Base-by-base conservation (phyloP, 2,329 filamentous ascomycete genomes). In the Botrytis cinerea region DNA sequence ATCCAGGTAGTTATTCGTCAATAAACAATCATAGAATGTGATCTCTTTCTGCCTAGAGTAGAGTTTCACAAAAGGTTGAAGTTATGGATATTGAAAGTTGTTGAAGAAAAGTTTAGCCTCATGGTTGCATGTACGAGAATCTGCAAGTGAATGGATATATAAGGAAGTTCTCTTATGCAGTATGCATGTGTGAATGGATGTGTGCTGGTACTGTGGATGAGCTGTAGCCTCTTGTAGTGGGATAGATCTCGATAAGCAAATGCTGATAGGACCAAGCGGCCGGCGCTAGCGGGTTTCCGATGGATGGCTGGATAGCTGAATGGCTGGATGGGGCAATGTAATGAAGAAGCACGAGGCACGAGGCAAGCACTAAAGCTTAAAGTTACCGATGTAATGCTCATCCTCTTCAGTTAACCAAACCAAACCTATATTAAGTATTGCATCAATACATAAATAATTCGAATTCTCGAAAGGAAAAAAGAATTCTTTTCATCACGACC, bases 221-320 rank as follows among this genome's bases (percentile, higher is more conserved):
- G 57, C 28, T 59, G 28, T 59, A 59, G 57, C 57, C 57, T 59
- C 57, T 59, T 38, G 28, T 48, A 20, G 64, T 59, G 51, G 51
- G 38, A 68, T 57, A 57, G 51, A 28, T 51, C 54, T 48, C 63
- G 71, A 73, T 73, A 73, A 69, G 71, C 35, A 43, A 38, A 48
- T 35, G 25, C 51, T 73, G 72, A 77, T 74, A 76, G 74, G 76
- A 71, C 70, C 60, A 73, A 75, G 76, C 74, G 73, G 32, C 35
- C 28, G 61, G n/a, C 61, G 70, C 73, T 76, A 75, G 70, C 48
- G 74, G 62, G 46, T 57, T 62, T 63, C 45, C 45, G 25, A 51
- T 46, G 48, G 14, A 57, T 57, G 51, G 51, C 51, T 54, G 51
- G 14, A 54, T 54, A 10, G 51, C 51, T 57, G 51, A 28, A 54